phyloP scores from a whole-genome alignment of 441 rosid species.

The Pelargonium cotyledonis region DNA sequence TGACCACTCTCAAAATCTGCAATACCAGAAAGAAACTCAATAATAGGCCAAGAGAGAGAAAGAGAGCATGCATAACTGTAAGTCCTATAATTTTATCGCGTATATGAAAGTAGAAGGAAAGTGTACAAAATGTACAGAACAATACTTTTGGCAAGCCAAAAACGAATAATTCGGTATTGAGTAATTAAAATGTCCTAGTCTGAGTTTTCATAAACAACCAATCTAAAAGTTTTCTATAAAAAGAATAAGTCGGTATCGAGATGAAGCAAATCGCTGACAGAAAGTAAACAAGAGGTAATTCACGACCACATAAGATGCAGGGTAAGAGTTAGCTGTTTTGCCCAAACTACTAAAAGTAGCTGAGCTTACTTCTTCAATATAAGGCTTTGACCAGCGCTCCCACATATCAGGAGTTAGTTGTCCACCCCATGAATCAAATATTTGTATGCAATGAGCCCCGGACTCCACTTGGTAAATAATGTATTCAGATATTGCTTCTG shows the following conservation, averaged over 20 bases:
- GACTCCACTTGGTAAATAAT: slow-evolving; percentile 80
- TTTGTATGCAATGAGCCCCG: slow-evolving; percentile 92
- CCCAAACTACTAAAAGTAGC: neutral
- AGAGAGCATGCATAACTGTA: neutral
- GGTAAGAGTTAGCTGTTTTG: neutral
- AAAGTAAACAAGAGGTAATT: neutral
- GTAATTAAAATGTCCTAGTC: no score
- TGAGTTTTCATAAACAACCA: no score
- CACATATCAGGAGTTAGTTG: slow-evolving; percentile 86
- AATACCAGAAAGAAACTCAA: neutral
- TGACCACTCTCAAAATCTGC: slow-evolving; percentile 60
- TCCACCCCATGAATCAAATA: slow-evolving; percentile 98
- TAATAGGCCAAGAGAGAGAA: slow-evolving; percentile 1
- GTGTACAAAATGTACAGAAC: neutral
- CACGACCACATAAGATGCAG: neutral
- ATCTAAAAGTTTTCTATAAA: no score
- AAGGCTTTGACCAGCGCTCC: slow-evolving; percentile 93
- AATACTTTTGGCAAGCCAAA: neutral
- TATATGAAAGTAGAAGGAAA: neutral
- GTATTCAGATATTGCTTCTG: slow-evolving; percentile 68
- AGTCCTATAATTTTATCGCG: slow-evolving; percentile 5
- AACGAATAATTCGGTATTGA: no score
- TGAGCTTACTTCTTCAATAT: slow-evolving; percentile 62
- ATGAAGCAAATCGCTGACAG: neutral
- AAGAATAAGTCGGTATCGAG: neutral